These are phyloP conservation scores for Leccinum subgranulosum DNA, from an alignment of 768 basidiomycete genomes.

Conservation along the genomic window DNA sequence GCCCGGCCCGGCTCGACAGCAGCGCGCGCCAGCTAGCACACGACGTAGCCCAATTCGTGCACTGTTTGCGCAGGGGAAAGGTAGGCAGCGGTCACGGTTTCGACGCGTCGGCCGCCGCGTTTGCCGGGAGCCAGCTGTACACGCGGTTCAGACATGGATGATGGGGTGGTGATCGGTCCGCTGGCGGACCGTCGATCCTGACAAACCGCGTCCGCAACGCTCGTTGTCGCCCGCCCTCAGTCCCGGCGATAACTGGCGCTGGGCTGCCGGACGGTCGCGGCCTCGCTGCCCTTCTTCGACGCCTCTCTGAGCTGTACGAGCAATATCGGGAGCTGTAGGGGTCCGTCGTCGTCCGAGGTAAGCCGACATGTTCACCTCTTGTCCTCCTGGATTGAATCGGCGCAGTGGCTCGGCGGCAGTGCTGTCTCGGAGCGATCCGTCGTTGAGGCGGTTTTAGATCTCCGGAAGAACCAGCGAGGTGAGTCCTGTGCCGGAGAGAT, in stretches of 20 bases:
- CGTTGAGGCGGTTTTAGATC: slow-evolving; percentile 55
- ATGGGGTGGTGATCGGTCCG: not conserved
- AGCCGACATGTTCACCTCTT: slow-evolving; percentile 34
- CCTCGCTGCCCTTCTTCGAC: slow-evolving; percentile 49
- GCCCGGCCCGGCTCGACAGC: slow-evolving; percentile 32
- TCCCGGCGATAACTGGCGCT: slow-evolving; percentile 55
- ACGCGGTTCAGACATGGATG: too few species aligned
- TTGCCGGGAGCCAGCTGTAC: too few species aligned
- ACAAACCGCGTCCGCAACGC: slow-evolving; percentile 12
- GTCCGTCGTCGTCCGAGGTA: slow-evolving; percentile 46
- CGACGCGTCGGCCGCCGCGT: slow-evolving; percentile 86
- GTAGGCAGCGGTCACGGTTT: slow-evolving; percentile 98
- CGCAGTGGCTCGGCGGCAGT: slow-evolving; percentile 43
- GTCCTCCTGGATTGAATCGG: not conserved
- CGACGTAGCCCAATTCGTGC: slow-evolving; percentile 91
- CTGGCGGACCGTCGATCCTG: not conserved
- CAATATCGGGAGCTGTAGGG: slow-evolving; percentile 49
- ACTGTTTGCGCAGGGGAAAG: slow-evolving; percentile 96
- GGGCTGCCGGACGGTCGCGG: slow-evolving; percentile 61
- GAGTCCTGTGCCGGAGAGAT: not conserved
- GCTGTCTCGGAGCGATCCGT: slow-evolving; percentile 29
- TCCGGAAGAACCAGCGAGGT: slow-evolving; percentile 57
- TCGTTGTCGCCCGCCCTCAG: slow-evolving; percentile 53
- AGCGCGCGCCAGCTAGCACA: slow-evolving; percentile 71
- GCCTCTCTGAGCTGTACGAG: slow-evolving; percentile 48